These are phyloP conservation scores for Fonsecaea nubica DNA, from an alignment of 2,329 filamentous ascomycete species.

Conservation along the genomic window DNA sequence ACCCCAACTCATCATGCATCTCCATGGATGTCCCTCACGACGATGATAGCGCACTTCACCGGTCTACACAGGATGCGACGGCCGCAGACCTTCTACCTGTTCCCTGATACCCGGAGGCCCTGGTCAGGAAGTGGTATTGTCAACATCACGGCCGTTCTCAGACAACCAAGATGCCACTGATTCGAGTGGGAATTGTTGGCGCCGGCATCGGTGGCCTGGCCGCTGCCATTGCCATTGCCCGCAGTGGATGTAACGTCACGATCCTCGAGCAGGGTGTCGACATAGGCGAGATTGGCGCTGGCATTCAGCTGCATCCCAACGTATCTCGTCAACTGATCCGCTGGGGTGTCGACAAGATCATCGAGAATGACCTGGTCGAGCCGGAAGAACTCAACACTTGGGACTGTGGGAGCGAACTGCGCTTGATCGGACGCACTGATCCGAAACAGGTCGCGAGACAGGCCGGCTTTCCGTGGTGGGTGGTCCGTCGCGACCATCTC, in stretches of 20 bases:
- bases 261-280: constrained; percentile 15
- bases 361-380: constrained; percentile 17
- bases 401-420: constrained; percentile 11
- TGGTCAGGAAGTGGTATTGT: neutral
- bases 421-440: constrained; percentile 25
- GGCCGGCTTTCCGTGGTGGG: constrained; percentile 34
- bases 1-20: no score
- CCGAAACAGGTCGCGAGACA: constrained; percentile 19
- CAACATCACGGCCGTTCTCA: neutral
- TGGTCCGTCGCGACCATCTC: constrained; percentile 57
- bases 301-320: constrained; percentile 18
- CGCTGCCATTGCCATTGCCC: constrained; percentile 43
- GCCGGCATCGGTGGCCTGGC: constrained; percentile 54
- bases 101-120: no score
- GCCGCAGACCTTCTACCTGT: neutral
- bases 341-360: constrained; percentile 17
- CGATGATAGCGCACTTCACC: neutral
- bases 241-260: constrained; percentile 15
- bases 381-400: constrained; percentile 16
- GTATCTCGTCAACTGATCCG: constrained; percentile 14
- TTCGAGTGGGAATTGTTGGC: constrained; percentile 43
- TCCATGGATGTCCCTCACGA: no score
- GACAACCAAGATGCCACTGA: constrained; percentile 4
- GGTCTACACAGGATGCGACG: neutral
- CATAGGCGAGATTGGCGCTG: constrained; percentile 16